Conservation (phyloP, 2,329 filamentous ascomycete genomes). For the Dothideomycetes sp. region DNA sequence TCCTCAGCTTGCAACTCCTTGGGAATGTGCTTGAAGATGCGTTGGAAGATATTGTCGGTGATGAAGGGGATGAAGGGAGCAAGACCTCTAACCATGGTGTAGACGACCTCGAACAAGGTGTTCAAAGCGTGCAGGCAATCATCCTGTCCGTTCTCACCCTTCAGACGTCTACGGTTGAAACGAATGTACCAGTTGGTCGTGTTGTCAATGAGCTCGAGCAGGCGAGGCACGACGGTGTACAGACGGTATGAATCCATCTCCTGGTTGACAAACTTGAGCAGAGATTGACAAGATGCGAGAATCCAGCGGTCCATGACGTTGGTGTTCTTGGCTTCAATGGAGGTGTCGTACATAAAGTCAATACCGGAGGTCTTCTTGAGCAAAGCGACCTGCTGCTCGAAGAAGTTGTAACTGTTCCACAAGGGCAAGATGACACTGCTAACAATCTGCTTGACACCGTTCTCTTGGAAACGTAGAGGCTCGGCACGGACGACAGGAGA, state of each 20-base stretch:
- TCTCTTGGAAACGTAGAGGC: constrained; percentile 81
- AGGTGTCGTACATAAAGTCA: constrained; percentile 70
- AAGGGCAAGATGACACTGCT: constrained; percentile 81
- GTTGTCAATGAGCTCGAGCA: constrained; percentile 69
- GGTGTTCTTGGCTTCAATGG: constrained; percentile 63
- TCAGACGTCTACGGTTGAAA: constrained; percentile 83
- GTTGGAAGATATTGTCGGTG: constrained; percentile 86
- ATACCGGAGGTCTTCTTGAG: constrained; percentile 76
- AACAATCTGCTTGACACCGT: constrained; percentile 89
- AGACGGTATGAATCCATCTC: constrained; percentile 69
- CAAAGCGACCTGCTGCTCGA: constrained; percentile 75
- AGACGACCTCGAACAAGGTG: constrained; percentile 87
- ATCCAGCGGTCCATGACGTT: constrained; percentile 98
- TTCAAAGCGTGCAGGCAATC: constrained; percentile 89
- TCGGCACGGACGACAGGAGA: constrained; percentile 90
- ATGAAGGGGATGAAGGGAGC: constrained; percentile 95
- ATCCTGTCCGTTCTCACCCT: constrained; percentile 76
- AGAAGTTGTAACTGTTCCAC: constrained; percentile 98
- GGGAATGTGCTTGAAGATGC: constrained; percentile 73
- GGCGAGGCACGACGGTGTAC: constrained; percentile 83
- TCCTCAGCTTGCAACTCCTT: constrained; percentile 59
- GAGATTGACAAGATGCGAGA: constrained; percentile 79
- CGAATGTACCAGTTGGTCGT: constrained; percentile 99
- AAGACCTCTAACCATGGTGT: constrained; percentile 75
- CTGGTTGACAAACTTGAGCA: constrained; percentile 82